Base-by-base conservation (phyloP, 192 early-diverging fungal genomes). In the Lobosporangium transversale region DNA sequence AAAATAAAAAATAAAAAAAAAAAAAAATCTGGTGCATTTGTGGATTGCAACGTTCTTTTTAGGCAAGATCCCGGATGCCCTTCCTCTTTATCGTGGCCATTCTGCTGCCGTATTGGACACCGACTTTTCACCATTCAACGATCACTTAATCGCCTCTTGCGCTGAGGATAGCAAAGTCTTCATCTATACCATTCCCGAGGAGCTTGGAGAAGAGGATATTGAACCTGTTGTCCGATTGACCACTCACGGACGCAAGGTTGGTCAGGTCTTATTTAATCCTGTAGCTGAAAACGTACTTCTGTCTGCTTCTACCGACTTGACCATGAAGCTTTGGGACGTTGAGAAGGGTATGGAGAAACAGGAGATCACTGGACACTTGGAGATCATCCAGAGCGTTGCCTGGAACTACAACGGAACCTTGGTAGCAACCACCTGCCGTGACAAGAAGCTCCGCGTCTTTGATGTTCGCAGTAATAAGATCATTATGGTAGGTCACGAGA, bases 191-290 rank as follows among this genome's bases (percentile, higher is more conserved):
- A 94, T 99, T 69, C 96, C 96, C 0, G 89, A 92, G 58, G 90
- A 91, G 66, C 80, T 85, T 78, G 73, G 70, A 17, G 84, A 91
- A 83, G 76, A 68, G 14, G 86, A 95, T 40, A 87, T 91, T 43
- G 82, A 88, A 49, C 97, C 98, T 33, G 80, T 92, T 36, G 78
- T 89, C 45, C 92, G 92, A 48, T 84, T 99, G 36, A 88, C 68
- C 33, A 94, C 95, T 1, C 96, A 98, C 62, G 92, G 66, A 30
- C 87, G 92, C 44, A 93, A 98, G 88, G 98, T 99, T 33, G 98
- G 97, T n/a, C 97, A 99, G 68, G 97, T 98, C 27, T 79, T 91
- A 43, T 99, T 98, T 87, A 95, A 99, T 83, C 98, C 98, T 23
- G 90, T 90, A 1, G 98, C 98, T 17, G 94, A 95, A 49, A 95